Evolutionary conservation across 1,284 basidiomycete genomes (phyloP), one percentile per base, ranked within the genome.

Genomic region (Anthracocystis walkeri): DNA sequence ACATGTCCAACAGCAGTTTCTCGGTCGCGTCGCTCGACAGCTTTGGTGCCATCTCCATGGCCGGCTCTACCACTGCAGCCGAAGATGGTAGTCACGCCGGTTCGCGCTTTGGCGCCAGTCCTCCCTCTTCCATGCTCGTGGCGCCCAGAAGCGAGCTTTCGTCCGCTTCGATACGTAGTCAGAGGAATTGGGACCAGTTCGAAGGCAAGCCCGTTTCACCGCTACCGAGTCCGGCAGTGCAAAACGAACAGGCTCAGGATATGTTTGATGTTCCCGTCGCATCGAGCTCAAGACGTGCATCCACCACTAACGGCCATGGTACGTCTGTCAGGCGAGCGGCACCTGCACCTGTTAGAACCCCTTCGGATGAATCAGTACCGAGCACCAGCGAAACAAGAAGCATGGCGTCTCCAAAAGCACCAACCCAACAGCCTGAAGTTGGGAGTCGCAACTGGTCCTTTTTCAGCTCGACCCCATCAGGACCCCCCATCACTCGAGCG

Each of bases 181-280:
- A 72, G 60, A 70, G 81, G 25, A 81, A 77, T 33, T 82, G 81
- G 82, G 81, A 75, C 50, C 75, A 83, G 44, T 83, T 84, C 41
- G 79, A 83, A 40, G 82, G 82, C 25, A 77, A 81, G 33, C 77
- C 80, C 20, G 68, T 84, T n/a, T 75, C 77, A 52, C 80, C 82
- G 4, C 64, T 84, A 38, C 82, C 82, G 8, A 81, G 79, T 58
- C 82, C 82, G 3, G 69, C 75, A 16, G 62, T 73, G 7, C 52
- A 62, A 16, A 31, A 51, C 50, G 70, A 66, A 25, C 59, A 63
- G 50, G 53, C 77, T 20, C 31, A 23, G n/a, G 65, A 75, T 45
- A 70, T 71, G 64, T 75, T 75, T 29, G 73, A 75, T 35, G 55
- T 66, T 10, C 67, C 67, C 20, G n/a, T 75, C 33, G 53, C 60